Percentiles rank a stretch among this genome's conserved stretches.
These are phyloP conservation scores for Lecanicillium sp. DNA, from an alignment of 2,329 filamentous ascomycete genomes.

Conservation along the genomic window DNA sequence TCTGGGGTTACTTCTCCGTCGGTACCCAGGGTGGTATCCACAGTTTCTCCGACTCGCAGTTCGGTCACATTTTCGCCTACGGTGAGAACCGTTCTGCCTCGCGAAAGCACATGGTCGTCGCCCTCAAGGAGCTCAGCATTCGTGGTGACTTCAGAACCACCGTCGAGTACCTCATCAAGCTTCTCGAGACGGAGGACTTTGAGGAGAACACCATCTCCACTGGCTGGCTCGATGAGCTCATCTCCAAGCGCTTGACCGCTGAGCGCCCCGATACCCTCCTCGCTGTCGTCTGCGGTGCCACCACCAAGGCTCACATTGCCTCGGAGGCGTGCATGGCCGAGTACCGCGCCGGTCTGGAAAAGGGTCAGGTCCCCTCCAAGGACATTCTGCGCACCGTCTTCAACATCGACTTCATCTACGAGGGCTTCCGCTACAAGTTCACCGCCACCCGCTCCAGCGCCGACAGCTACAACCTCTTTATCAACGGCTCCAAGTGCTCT, in stretches of 20 bases:
- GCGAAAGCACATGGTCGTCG: constrained; percentile 98
- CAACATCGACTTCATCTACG: constrained; percentile 97
- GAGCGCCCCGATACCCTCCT: constrained; percentile 91
- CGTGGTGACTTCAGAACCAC: constrained; percentile 98
- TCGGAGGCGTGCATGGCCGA: constrained; percentile 83
- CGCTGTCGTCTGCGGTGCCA: constrained; percentile 90
- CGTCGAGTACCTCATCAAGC: constrained; percentile 97
- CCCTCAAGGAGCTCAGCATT: constrained; percentile 97
- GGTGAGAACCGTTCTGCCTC: constrained; percentile 96
- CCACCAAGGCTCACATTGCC: constrained; percentile 91
- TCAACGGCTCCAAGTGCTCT: constrained; percentile 95
- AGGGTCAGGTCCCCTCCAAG: constrained; percentile 94
- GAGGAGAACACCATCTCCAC: constrained; percentile 99
- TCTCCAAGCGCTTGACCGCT: constrained; percentile 93
- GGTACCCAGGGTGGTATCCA: constrained; percentile 95
- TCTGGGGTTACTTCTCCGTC: constrained; percentile 99
- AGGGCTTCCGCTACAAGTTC: constrained; percentile 95
- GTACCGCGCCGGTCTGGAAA: constrained; percentile 84
- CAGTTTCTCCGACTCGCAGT: constrained; percentile 98
- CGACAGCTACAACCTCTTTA: constrained; percentile 96
- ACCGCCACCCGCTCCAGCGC: constrained; percentile 87
- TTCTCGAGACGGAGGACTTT: constrained; percentile 95
- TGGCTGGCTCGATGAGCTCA: constrained; percentile 97
- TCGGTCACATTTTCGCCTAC: constrained; percentile 98
- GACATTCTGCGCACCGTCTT: constrained; percentile 97